Base-by-base conservation (phyloP, 208 protist species). In the Crithidia mellificae region DNA sequence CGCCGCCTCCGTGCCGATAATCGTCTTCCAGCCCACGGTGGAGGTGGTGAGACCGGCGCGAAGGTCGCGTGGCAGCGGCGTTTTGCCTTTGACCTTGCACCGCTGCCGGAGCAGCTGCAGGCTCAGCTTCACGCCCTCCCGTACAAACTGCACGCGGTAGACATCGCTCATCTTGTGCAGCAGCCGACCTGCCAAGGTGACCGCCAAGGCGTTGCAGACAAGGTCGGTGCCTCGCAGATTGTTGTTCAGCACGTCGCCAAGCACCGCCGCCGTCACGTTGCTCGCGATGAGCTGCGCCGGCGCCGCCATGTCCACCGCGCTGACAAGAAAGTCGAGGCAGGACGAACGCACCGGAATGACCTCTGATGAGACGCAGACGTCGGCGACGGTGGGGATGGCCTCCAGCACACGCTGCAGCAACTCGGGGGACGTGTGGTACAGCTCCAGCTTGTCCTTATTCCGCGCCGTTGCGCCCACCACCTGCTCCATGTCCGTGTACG, bases 91-190 rank as follows among this genome's bases (percentile, higher is more conserved):
- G 25, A 74, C 62, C 34, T 56, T 68, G 30, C 43, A 70, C 17
- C 78, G 74, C 66, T 83, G 67, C 55, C 79, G 61, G 32, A 69
- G 29, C 20, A 73, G 73, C 50, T 70, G 46, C 30, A 95, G 63
- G 3, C 68, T 69, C 56, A 88, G 75, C 30, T 77, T 76, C 6
- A 96, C 85, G 32, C 93, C 94, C 61, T 97, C 92, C 46, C 92
- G 85, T 17, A 90, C 72, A 67, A 98, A 92, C 50, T 86, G 80
- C 24, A 68, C 57, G 15, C 61, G 62, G 54, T 90, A 97, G 11
- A 84, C 65, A 20, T 72, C 64, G 7, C 75, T 74, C 24, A 94
- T 15, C 69, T 95, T 97, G 14, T 87, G 63, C 9, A 96, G 46
- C 17, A 97, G 81, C 32, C 68, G 79, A 1, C 72, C 57, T 8